Conservation (phyloP, 371 early-diverging fungal species). For the Blakeslea trispora region DNA sequence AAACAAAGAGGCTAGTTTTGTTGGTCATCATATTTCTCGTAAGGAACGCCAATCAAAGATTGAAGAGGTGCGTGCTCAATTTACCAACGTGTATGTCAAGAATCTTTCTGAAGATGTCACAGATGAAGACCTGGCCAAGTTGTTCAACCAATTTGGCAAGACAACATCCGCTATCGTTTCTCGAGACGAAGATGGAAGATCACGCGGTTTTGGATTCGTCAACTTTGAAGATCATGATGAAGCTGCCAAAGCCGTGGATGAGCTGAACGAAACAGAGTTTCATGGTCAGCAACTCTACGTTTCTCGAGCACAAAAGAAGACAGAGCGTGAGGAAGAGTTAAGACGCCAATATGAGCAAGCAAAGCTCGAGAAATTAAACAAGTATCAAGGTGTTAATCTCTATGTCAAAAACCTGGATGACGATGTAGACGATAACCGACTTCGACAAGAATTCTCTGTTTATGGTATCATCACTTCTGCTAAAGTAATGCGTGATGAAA, state of each 20-base stretch:
- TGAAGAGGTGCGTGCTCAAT: constrained; percentile 75
- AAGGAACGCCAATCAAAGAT: constrained; percentile 81
- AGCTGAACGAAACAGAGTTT: constrained; percentile 78
- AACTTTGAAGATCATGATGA: constrained; percentile 85
- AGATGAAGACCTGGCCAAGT: constrained; percentile 69
- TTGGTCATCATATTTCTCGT: constrained; percentile 80
- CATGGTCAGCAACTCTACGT: constrained; percentile 85
- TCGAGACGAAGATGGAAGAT: constrained; percentile 69
- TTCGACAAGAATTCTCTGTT: constrained; percentile 84
- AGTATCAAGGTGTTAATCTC: constrained; percentile 91
- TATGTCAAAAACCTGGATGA: constrained; percentile 94
- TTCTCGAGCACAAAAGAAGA: constrained; percentile 93
- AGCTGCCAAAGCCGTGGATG: constrained; percentile 83
- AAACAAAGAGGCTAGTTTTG: too few relatives aligned
- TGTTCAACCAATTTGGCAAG: constrained; percentile 78
- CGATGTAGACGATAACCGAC: constrained; percentile 79
- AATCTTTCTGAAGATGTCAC: constrained; percentile 76
- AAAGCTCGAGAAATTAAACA: constrained; percentile 81
- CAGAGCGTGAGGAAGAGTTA: constrained; percentile 90
- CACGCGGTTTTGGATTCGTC: constrained; percentile 88
- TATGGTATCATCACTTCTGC: constrained; percentile 88
- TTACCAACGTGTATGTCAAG: constrained; percentile 95
- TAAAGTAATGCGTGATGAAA: constrained; percentile 89
- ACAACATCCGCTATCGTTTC: constrained; percentile 71
- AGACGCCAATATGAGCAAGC: constrained; percentile 81